Base-by-base conservation (phyloP, 2,329 filamentous ascomycete species). In the Lecanicillium sp. region DNA sequence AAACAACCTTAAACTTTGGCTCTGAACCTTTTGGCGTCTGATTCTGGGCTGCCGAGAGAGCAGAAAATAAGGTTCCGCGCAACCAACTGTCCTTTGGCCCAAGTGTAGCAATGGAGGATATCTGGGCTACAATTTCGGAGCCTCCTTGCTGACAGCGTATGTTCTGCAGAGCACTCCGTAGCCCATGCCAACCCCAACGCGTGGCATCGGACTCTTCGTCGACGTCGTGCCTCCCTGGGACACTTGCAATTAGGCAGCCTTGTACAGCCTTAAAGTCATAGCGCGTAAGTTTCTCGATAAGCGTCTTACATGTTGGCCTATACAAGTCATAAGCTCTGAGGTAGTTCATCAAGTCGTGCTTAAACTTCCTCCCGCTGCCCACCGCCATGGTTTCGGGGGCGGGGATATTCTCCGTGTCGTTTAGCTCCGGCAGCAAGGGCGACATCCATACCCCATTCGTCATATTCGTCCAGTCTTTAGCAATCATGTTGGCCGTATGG, bases 401-500 rank as follows among this genome's bases (percentile, higher is more conserved):
- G 31, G 3, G 44, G 30, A 22, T 48, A 37, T 4, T 48, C 3
- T 13, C 18, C 3, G 17, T 5, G 4, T 40, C 12, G 36, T 40
- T 17, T 8, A 64, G 35, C 2, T 74, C 59, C 1, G 84, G 79
- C 1, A 94, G 73, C 2, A 75, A 54, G 1, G 86, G 86, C 0
- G 86, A 90, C 36, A 65, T 69, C 88, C 88, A 95, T 5, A 85
- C 74, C 2, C 78, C 87, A 56, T 95, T 87, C 1, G 81, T 84
- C 84, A 94, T 85, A 49, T 92, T 92, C 2, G 69, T 74, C 88
- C 88, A 95, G 57, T 95, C 88, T 40, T 81, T 79, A 4, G 71
- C 54, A n/a, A 94, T 90, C 82, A 94, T 87, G 50, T 95, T 95
- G 14, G 88, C 87, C 0, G 88, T 95, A 50, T 94, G 86, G 20